These are phyloP conservation scores for Aspergillus spinulosporus DNA, from an alignment of 2,329 filamentous ascomycete genomes.

Conservation along the genomic window DNA sequence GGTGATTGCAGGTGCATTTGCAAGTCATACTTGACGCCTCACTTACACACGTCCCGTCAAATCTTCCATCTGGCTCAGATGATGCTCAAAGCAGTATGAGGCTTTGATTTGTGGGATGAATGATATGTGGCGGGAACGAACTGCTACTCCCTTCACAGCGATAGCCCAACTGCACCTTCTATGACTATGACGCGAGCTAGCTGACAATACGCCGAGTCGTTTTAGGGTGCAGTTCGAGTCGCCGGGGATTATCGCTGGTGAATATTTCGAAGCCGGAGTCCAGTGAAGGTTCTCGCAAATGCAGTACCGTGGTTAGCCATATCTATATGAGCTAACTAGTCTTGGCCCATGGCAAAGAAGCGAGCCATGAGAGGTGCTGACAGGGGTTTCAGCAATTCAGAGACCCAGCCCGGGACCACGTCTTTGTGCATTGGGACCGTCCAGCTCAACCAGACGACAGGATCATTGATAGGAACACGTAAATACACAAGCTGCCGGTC, in stretches of 20 bases:
- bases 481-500: too few relatives aligned
- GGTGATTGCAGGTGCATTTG: not conserved
- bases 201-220: not conserved
- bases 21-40: not conserved
- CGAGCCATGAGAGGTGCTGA: too few relatives aligned
- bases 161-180: not conserved
- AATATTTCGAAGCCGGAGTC: too few relatives aligned
- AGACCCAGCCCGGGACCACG: too few relatives aligned
- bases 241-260: too few relatives aligned
- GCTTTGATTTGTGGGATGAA: not conserved
- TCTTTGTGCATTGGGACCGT: too few relatives aligned
- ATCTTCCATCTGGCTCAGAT: not conserved
- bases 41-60: not conserved
- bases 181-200: not conserved
- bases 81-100: conserved; percentile 4
- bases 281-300: not conserved
- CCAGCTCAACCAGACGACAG: too few relatives aligned
- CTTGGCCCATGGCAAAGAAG: too few relatives aligned
- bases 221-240: too few relatives aligned
- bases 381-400: too few relatives aligned
- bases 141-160: not conserved
- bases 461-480: too few relatives aligned
- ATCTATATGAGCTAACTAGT: too few relatives aligned
- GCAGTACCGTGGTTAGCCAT: not conserved
- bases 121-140: not conserved